These are phyloP conservation scores for Phytopythium mirpurense DNA, from an alignment of 352 stramenopile genomes.

Conservation along the genomic window DNA sequence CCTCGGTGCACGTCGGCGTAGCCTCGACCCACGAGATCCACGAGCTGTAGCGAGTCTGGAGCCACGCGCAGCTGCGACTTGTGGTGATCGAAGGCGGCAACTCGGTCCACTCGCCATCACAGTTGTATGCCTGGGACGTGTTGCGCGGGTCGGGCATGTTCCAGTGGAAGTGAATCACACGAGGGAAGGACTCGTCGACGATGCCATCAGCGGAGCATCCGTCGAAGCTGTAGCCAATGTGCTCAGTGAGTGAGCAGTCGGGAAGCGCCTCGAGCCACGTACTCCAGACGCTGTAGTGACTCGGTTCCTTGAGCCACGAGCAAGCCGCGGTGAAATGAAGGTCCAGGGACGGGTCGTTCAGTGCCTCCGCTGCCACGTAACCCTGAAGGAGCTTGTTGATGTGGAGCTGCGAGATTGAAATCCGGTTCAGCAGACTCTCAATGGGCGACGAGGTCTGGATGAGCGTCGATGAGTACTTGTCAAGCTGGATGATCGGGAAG, in stretches of 20 bases:
- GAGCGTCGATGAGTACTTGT: constrained; percentile 22
- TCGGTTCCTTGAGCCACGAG: constrained; percentile 26
- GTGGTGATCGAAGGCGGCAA: constrained; percentile 24
- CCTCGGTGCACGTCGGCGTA: constrained; percentile 26
- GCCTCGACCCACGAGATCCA: constrained; percentile 30
- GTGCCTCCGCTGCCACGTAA: neutral
- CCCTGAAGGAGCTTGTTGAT: constrained; percentile 10
- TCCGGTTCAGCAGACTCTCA: constrained; percentile 3
- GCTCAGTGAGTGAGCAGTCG: constrained; percentile 20
- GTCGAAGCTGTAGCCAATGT: constrained; percentile 20
- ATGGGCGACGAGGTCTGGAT: constrained; percentile 5
- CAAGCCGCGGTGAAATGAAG: constrained; percentile 32
- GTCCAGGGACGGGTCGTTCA: neutral
- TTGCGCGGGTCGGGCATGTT: constrained; percentile 29
- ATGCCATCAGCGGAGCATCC: constrained; percentile 22
- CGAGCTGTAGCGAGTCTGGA: constrained; percentile 17
- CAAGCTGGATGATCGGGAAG: constrained; percentile 25
- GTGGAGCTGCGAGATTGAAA: constrained; percentile 16
- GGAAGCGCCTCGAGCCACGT: constrained; percentile 31
- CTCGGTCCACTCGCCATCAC: constrained; percentile 24
- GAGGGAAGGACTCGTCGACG: constrained; percentile 15
- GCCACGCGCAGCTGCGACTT: constrained; percentile 44
- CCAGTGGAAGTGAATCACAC: constrained; percentile 47
- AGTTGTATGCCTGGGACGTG: constrained; percentile 24
- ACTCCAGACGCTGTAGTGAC: constrained; percentile 36